Evolutionary conservation across 2,329 filamentous ascomycete genomes (phyloP), one percentile per base, ranked within the genome.

Genomic region (Microdochium bolleyi): DNA sequence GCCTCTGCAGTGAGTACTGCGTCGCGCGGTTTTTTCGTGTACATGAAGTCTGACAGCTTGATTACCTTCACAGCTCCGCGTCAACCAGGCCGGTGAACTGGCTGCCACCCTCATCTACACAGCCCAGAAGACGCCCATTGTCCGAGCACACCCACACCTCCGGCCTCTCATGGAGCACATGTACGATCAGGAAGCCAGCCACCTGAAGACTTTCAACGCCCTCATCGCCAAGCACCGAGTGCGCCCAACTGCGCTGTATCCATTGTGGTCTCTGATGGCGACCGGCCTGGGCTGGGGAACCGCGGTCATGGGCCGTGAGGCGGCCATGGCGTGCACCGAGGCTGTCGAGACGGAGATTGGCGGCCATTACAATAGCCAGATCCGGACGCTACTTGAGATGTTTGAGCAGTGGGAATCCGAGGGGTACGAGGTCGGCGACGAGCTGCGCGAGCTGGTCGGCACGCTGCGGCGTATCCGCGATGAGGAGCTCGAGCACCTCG

Each of bases 301-400:
- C 0, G 94, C 88, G 0, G 72, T 94, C 44, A 79, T 99, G 78
- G 92, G 94, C 1, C 82, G 90, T 49, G 91, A 97, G 71, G 92
- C 92, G 2, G 92, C 94, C 34, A 99, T 99, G 94, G 94, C 94
- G 13, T 99, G 94, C 67, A 97, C 94, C 1, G 94, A 99, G 71
- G 94, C 94, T 1, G 92, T 99, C 1, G 94, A 99, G 77, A 99
- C 92, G 7, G 94, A 97, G 74, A 99, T 99, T 57, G 94, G 94
- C 2, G 84, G 84, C 25, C 94, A 99, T 72, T 99, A 99, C 69
- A 97, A 97, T 67, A 84, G 84, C 58, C 94, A 99, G 73, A 90
- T 99, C 44, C 77, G 89, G 24, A 80, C 82, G 51, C 72, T 99
- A 61, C 69, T 97, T 38, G 85, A 87, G 56, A 96, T 95, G 86